Evolutionary conservation across 345 rosid species (phyloP).

Genomic region (Syzygium oleosum): DNA sequence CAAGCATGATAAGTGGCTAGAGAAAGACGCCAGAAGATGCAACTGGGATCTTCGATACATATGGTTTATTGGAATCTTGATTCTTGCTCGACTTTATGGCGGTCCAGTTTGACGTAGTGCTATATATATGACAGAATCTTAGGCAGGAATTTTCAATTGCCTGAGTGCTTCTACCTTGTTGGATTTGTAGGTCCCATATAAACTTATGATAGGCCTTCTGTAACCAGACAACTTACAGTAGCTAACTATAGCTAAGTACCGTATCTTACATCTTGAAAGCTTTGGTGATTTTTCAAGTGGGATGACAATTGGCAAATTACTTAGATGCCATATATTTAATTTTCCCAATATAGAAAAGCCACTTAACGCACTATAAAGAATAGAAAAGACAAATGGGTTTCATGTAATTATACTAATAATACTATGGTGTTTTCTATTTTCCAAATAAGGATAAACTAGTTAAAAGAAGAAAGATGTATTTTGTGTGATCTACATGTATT

Average conservation of each 20-base stretch:
- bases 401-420: neutral
- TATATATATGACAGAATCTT: neutral
- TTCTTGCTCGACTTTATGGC: neutral
- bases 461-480: neutral
- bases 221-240: neutral
- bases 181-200: neutral
- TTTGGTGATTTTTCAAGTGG: neutral
- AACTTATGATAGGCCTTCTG: neutral
- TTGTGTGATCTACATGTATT: neutral
- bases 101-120: neutral
- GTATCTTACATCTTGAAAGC: neutral
- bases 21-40: neutral
- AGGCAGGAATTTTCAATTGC: neutral
- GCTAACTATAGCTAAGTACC: neutral
- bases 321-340: neutral
- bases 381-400: neutral
- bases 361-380: neutral
- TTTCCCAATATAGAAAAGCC: neutral
- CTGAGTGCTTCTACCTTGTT: neutral
- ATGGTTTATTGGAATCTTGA: neutral
- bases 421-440: neutral
- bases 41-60: neutral
- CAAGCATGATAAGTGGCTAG: neutral
- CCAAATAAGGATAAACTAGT: neutral
- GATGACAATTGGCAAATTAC: neutral